Evolutionary conservation across 148 eudicot species (phyloP).

Genomic region (Rhododendron ferrugineum): DNA sequence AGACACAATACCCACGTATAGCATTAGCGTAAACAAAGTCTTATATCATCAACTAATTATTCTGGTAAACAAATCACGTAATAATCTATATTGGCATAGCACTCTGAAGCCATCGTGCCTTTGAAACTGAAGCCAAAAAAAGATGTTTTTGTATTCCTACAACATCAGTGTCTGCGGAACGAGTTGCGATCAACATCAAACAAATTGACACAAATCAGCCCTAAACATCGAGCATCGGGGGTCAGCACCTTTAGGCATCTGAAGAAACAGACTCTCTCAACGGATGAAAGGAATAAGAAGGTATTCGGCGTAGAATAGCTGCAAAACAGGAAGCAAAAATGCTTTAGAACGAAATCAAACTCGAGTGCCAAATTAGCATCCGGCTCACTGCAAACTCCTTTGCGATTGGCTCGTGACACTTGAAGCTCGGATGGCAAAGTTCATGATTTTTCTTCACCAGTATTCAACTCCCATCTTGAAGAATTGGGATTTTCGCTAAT

Average conservation of each 20-base stretch:
- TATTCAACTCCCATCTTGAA: background rate
- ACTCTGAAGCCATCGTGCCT: background rate
- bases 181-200: background rate
- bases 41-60: too few relatives aligned
- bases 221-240: background rate
- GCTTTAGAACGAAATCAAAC: background rate
- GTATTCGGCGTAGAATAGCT: conserved; percentile 47
- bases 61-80: background rate
- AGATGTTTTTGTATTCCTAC: background rate
- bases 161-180: background rate
- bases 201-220: background rate
- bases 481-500: background rate
- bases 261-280: background rate
- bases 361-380: background rate
- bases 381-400: background rate
- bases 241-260: background rate
- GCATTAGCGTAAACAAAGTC: too few relatives aligned
- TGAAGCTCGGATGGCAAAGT: background rate
- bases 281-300: conserved; percentile 38
- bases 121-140: background rate
- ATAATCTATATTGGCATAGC: background rate
- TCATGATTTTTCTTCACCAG: background rate
- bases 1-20: background rate
- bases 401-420: background rate
- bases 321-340: conserved; percentile 9